Evolutionary conservation across 139 green algal genomes (phyloP).

Genomic region (Chlamydomonas sp.): DNA sequence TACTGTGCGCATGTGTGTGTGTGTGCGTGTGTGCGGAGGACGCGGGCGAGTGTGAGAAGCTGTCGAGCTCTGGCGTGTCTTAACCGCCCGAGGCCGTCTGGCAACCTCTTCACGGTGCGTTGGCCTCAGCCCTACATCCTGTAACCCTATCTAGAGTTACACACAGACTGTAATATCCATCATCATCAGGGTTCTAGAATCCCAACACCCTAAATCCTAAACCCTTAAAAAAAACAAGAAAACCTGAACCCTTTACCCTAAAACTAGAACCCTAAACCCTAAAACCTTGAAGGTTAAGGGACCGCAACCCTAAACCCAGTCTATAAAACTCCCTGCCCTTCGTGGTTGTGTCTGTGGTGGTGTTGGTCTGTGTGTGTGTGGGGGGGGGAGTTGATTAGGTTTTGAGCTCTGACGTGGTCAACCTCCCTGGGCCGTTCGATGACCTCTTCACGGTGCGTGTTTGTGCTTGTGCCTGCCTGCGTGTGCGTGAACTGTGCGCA

Average conservation of each 20-base stretch:
- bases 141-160: neutral
- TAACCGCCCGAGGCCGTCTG: no score
- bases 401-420: neutral
- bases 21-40: no score
- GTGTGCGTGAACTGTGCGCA: no score
- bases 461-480: no score
- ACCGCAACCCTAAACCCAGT: no score
- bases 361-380: neutral
- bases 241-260: neutral
- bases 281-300: no score
- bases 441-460: constrained; percentile 23
- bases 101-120: neutral
- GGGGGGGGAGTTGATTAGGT: neutral
- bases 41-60: no score
- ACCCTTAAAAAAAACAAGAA: neutral
- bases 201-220: neutral
- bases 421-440: constrained; percentile 18
- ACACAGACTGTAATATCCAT: neutral
- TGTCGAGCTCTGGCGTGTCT: no score
- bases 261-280: neutral
- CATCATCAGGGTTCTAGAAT: neutral
- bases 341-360: neutral
- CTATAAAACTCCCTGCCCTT: no score
- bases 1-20: no score
- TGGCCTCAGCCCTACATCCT: neutral